Evolutionary conservation across 2,329 filamentous ascomycete genomes (phyloP), one percentile per base, ranked within the genome.

Genomic region (Colletotrichum nymphaeae): DNA sequence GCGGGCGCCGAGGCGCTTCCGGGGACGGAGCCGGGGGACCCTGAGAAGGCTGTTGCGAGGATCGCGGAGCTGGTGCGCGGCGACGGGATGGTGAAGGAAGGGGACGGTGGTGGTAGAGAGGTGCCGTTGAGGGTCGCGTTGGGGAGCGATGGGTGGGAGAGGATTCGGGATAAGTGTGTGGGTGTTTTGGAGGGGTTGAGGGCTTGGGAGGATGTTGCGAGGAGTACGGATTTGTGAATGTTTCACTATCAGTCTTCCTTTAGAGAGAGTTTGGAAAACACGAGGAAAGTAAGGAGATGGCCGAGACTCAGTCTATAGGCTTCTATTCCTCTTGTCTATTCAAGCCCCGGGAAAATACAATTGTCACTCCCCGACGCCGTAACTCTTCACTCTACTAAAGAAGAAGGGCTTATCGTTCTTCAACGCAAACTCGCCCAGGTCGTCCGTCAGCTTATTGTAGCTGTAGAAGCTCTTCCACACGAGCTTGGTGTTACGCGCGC

Each of bases 401-500:
- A 92, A 90, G 78, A 90, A 93, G 0, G 91, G 87, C 81, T 91
- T 92, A 69, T 91, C 87, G 76, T 93, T 89, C 80, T 88, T 89
- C 52, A 91, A 81, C 16, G 83, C 82, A 82, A 98, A 98, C 83
- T 94, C 93, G 4, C 88, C 94, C 93, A 94, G 97, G 82, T 98
- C 95, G 80, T 97, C 95, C 8, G 95, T 97, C 78, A 97, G 82
- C 77, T 90, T 89, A 80, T 98, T 97, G 80, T 97, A 96, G 84
- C 93, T 96, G 90, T 94, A 97, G 80, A 95, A 98, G 1, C 93
- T 93, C 78, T 93, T 93, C 96, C 97, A 99, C 0, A 87, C 85
- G 63, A 99, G 84, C 83, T 97, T 98, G 75, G 96, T 98, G 79
- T 97, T 98, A 80, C 91, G 91, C 0, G 91, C 86, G 0, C 88